Percentiles rank a stretch among this genome's conserved stretches.
These are phyloP conservation scores for Lichtheimia corymbifera DNA, from an alignment of 371 early-diverging fungal species.

Conservation along the genomic window DNA sequence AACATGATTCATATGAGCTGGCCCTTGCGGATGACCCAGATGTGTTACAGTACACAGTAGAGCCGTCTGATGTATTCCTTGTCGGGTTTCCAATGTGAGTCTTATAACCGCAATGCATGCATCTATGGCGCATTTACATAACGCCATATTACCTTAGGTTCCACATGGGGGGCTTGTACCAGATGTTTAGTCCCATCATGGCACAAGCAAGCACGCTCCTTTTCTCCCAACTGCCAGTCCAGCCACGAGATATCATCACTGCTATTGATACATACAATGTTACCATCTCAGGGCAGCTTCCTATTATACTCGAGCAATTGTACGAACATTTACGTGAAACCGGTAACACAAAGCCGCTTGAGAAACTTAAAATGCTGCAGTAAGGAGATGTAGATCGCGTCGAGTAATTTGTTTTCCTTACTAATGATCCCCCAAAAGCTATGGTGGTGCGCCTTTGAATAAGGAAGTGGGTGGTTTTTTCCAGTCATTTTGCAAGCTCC, in stretches of 20 bases:
- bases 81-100: neutral
- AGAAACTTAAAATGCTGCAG: too few relatives aligned
- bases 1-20: neutral
- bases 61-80: neutral
- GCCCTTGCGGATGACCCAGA: neutral
- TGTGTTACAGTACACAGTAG: neutral
- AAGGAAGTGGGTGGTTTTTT: constrained; percentile 8
- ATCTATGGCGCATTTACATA: too few relatives aligned
- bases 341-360: too few relatives aligned
- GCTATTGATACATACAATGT: neutral
- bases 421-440: neutral
- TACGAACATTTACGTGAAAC: constrained; percentile 8
- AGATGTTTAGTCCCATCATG: neutral
- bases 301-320: constrained; percentile 14
- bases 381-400: too few relatives aligned
- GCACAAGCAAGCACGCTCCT: constrained; percentile 14
- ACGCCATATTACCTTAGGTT: constrained; percentile 1
- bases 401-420: neutral
- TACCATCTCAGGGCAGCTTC: constrained; percentile 8
- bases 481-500: constrained; percentile 4
- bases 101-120: too few relatives aligned
- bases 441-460: constrained; percentile 17
- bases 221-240: constrained; percentile 1
- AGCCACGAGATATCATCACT: neutral
- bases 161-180: constrained; percentile 14